Conservation (phyloP, 805 yeast genomes). For the Lachancea lanzarotensis region DNA sequence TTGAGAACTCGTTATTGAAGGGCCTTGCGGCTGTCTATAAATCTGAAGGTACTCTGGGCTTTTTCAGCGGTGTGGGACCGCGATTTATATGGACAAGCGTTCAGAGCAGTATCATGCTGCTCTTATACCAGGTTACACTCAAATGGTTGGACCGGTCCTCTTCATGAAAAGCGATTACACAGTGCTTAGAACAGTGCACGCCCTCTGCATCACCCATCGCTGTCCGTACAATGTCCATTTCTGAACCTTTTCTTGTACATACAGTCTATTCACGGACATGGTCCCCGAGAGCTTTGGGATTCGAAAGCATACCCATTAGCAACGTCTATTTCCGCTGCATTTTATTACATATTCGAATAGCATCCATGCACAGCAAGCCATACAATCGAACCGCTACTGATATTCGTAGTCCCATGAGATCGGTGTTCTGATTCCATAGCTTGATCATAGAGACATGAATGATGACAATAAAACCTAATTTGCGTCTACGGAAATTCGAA, state of each 20-base stretch:
- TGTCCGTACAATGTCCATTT: not conserved
- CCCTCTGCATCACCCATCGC: not conserved
- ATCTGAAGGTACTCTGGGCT: slow-evolving; percentile 70
- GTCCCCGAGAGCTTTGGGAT: too few species aligned
- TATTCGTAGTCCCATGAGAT: too few species aligned
- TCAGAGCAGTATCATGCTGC: slow-evolving; percentile 89
- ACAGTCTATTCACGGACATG: too few species aligned
- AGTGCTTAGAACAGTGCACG: not conserved
- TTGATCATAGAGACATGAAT: too few species aligned
- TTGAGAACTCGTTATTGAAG: slow-evolving; percentile 39
- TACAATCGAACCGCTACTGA: too few species aligned
- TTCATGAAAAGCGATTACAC: not conserved
- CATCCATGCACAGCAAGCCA: not conserved
- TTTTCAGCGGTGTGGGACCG: slow-evolving; percentile 95
- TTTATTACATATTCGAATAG: not conserved
- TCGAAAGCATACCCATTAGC: too few species aligned
- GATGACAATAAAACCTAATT: too few species aligned
- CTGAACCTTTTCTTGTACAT: too few species aligned
- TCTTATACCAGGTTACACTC: slow-evolving; percentile 75
- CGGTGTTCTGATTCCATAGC: too few species aligned
- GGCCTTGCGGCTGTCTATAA: slow-evolving; percentile 53
- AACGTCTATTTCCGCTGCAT: not conserved
- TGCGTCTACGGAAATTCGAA: not conserved
- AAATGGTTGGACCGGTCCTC: slow-evolving; percentile 35
- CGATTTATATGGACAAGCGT: slow-evolving; percentile 93